Conservation (phyloP, 768 basidiomycete genomes). For the Xerocomus brunneocitrinus region DNA sequence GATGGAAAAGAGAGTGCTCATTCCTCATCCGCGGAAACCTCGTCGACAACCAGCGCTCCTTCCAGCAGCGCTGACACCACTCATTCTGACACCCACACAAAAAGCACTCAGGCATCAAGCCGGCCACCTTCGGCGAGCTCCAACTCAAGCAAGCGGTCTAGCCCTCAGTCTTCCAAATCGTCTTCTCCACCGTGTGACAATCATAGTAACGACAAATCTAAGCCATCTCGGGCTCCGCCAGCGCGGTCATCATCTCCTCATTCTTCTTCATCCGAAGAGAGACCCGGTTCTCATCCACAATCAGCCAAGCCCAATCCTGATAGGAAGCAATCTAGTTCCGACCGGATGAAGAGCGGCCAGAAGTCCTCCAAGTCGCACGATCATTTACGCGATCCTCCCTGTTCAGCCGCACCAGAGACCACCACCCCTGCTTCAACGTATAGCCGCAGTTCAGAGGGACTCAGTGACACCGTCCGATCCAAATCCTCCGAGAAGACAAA, state of each 20-base stretch:
- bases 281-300: conserved; percentile 14
- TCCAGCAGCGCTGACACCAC: conserved; percentile 17
- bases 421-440: conserved; percentile 8
- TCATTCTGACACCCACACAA: conserved; percentile 18
- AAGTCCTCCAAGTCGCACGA: conserved; percentile 21
- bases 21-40: conserved; percentile 25
- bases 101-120: conserved; percentile 25
- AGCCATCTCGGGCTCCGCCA: conserved; percentile 11
- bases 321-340: conserved; percentile 14
- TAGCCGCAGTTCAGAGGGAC: conserved; percentile 11
- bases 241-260: conserved; percentile 13
- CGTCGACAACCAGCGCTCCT: conserved; percentile 21
- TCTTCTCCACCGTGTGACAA: conserved; percentile 14
- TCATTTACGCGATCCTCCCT: conserved; percentile 17
- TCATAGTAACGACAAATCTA: conserved; percentile 7
- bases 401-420: conserved; percentile 10
- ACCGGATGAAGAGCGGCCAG: conserved; percentile 16
- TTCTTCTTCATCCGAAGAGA: conserved; percentile 7
- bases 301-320: conserved; percentile 11
- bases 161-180: conserved; percentile 5
- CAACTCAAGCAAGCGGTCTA: conserved; percentile 22
- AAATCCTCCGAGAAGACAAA: conserved; percentile 13
- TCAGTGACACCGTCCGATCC: conserved; percentile 6
- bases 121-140: conserved; percentile 31
- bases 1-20: conserved; percentile 36